Conservation (phyloP, 73 alveolate species). For the Paramecium biaurelia region DNA sequence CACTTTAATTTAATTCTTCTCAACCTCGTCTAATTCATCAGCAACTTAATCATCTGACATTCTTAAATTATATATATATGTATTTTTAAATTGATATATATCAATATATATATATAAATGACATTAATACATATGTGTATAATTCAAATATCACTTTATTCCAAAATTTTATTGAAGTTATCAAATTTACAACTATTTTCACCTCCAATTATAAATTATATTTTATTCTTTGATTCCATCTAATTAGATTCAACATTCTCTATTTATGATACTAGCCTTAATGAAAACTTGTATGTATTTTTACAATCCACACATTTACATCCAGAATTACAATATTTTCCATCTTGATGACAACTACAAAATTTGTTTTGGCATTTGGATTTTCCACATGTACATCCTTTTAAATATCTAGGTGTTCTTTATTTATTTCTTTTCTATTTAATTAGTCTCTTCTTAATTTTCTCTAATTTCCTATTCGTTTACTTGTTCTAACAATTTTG, state of each 20-base stretch:
- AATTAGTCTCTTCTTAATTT: neutral
- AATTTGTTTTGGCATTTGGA: neutral
- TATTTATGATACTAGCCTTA: neutral
- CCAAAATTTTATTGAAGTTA: neutral
- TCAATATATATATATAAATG: too few species aligned
- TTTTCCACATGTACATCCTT: constrained; percentile 42
- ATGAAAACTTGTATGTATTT: neutral
- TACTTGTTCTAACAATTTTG: neutral
- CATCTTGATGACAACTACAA: constrained; percentile 29
- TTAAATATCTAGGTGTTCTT: neutral
- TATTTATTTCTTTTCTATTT: neutral
- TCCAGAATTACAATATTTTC: neutral
- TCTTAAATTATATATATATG: too few species aligned
- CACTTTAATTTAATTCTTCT: neutral
- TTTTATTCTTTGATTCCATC: neutral
- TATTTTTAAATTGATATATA: too few species aligned
- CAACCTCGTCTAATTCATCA: neutral
- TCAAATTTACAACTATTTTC: neutral
- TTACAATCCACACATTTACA: constrained; percentile 1
- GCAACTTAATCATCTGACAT: neutral
- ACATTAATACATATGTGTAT: too few species aligned
- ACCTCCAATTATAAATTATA: neutral
- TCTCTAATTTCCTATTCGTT: neutral
- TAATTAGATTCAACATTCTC: neutral
- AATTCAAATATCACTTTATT: neutral